Evolutionary conservation across 345 rosid genomes (phyloP).

Genomic region (Triadica sebifera): DNA sequence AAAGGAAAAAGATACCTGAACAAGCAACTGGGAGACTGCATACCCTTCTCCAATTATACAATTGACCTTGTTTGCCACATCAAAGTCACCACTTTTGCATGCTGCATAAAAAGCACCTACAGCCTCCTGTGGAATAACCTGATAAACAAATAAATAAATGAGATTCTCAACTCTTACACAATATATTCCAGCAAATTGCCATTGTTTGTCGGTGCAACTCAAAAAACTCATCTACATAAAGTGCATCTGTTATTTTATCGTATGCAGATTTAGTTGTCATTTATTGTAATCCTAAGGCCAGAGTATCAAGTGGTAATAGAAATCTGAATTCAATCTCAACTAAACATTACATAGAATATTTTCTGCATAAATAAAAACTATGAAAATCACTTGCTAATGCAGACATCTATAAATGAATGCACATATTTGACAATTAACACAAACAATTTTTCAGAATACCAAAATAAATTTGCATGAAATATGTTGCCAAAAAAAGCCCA

Average conservation of each 20-base stretch:
- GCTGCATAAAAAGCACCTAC: slow-evolving; percentile 54
- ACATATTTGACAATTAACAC: background rate
- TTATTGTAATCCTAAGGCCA: background rate
- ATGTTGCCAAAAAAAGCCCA: background rate
- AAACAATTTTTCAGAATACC: background rate
- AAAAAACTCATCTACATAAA: no score
- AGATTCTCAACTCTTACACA: background rate
- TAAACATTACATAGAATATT: background rate
- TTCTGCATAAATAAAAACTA: no score
- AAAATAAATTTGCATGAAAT: background rate
- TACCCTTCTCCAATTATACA: slow-evolving; percentile 79
- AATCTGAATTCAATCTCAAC: background rate
- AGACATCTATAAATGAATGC: background rate
- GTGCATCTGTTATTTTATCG: background rate
- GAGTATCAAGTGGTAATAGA: slow-evolving; percentile 6
- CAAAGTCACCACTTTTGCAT: slow-evolving; percentile 87
- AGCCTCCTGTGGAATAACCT: slow-evolving; percentile 76
- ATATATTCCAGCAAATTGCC: background rate
- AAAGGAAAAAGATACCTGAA: slow-evolving; percentile 47
- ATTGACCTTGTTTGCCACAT: slow-evolving; percentile 76
- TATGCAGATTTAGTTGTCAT: background rate
- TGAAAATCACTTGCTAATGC: background rate
- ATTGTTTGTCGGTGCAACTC: background rate
- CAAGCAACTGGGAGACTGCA: slow-evolving; percentile 85
- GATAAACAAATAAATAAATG: slow-evolving; percentile 9